Evolutionary conservation across 1,284 basidiomycete genomes (phyloP), one percentile per base, ranked within the genome.

Genomic region (Trametes sp.): DNA sequence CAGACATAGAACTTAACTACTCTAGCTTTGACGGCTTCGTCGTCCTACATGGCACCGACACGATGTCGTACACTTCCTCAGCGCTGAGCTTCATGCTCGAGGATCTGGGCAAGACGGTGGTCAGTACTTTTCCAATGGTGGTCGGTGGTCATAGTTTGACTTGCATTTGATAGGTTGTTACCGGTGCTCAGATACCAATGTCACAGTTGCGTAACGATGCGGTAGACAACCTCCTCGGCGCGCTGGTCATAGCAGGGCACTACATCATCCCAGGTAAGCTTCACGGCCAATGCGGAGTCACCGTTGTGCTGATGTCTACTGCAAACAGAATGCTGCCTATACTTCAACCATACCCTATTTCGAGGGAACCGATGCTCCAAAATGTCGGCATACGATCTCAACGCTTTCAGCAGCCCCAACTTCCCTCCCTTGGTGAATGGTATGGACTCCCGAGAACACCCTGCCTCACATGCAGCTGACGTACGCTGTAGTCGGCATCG

Each of bases 1-100:
- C 87, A 6, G 96, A 98, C 73, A 95, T 98, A 63, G 94, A 96
- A 71, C 85, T 95, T 54, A 97, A 97, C 74, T 96, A 96, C 70
- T 71, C 79, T 50, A 74, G 81, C 21, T 98, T 94, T 72, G 95
- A 98, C 72, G 93, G 92, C 0, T 98, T 98, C 72, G 89, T 98
- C 28, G 81, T 98, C 33, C 80, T 98, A 11, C 95, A 98, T 74
- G 95, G 95, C 38, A 95, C 93, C n/a, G 94, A 96, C 71, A 96
- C 95, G 0, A 96, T 96, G 93, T 87, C 90, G 2, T 96, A 95
- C 76, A 92, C 91, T 2, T 87, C 94, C 2, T 94, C 92, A 51
- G 94, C 94, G 1, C 82, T 96, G 41, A 93, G 92, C 71, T 97
- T 97, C 76, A 78, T 98, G 58, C 82, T 98, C 6, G 94, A 97